phyloP scores from a whole-genome alignment of 768 basidiomycete genomes.

The Leccinum pellstonianum region DNA sequence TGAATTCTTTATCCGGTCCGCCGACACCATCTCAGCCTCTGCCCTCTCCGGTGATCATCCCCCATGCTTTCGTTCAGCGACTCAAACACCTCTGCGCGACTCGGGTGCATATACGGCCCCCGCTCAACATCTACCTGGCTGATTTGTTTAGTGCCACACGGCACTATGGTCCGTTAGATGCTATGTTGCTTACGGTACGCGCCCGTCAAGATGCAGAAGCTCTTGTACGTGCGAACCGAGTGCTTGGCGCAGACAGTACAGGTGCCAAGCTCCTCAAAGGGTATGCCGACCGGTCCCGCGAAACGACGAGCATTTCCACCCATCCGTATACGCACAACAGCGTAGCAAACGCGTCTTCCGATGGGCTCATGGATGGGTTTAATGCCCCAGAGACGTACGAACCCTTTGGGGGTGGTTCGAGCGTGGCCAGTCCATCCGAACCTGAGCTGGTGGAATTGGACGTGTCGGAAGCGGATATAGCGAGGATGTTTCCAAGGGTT shows the following conservation, averaged over 20 bases:
- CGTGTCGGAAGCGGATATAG: conserved; percentile 73
- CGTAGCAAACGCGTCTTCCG: conserved; percentile 23
- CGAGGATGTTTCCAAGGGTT: conserved; percentile 68
- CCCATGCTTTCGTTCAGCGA: conserved; percentile 29
- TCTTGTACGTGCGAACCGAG: conserved; percentile 64
- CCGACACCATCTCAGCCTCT: conserved; percentile 23
- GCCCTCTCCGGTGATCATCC: conserved; percentile 33
- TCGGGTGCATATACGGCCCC: conserved; percentile 47
- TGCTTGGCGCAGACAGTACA: conserved; percentile 60
- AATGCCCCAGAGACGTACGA: conserved; percentile 16
- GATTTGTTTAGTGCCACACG: conserved; percentile 75
- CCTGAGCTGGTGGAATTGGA: conserved; percentile 42
- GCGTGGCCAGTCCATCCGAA: conserved; percentile 11
- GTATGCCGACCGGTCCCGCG: conserved; percentile 22
- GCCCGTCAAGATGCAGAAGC: conserved; percentile 63
- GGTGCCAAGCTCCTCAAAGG: conserved; percentile 55
- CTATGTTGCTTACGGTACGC: conserved; percentile 59
- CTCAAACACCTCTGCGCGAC: conserved; percentile 29
- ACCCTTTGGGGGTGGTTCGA: conserved; percentile 1
- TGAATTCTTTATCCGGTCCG: conserved; percentile 21
- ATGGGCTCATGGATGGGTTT: conserved; percentile 18
- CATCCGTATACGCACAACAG: conserved; percentile 19
- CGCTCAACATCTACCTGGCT: conserved; percentile 61
- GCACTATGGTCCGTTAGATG: conserved; percentile 69
- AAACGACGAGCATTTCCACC: conserved; percentile 19